Percentiles rank a stretch among this genome's conserved stretches.
These are phyloP conservation scores for Phytophthora chlamydospora DNA, from an alignment of 352 stramenopile species.

Conservation along the genomic window DNA sequence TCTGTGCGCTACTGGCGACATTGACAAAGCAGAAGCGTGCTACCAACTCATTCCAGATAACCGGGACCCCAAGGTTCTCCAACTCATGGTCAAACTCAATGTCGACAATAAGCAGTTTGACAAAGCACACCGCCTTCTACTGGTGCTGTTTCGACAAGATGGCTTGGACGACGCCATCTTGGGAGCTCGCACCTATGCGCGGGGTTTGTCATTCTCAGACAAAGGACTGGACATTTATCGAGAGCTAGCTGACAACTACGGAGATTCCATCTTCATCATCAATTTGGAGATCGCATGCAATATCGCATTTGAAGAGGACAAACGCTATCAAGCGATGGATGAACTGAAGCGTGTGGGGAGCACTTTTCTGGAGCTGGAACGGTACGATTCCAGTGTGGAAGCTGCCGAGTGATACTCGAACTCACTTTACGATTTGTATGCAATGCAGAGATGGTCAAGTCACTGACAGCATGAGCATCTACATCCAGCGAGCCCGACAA, in stretches of 20 bases:
- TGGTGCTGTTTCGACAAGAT: conserved; percentile 62
- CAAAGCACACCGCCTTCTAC: conserved; percentile 51
- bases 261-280: conserved; percentile 59
- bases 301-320: conserved; percentile 44
- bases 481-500: conserved; percentile 36
- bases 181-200: conserved; percentile 50
- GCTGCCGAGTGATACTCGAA: neutral
- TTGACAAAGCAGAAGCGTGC: conserved; percentile 67
- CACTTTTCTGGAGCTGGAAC: conserved; percentile 33
- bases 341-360: conserved; percentile 49
- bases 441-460: conserved; percentile 15
- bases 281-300: conserved; percentile 70
- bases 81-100: conserved; percentile 70
- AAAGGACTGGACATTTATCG: conserved; percentile 67
- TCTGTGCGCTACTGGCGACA: conserved; percentile 50
- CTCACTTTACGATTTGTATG: conserved; percentile 10
- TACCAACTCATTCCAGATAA: conserved; percentile 52
- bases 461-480: conserved; percentile 1
- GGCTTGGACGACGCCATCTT: conserved; percentile 49
- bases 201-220: conserved; percentile 53
- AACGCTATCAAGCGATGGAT: conserved; percentile 40
- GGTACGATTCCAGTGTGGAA: conserved; percentile 22
- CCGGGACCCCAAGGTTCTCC: conserved; percentile 39
- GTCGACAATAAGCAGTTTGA: conserved; percentile 49
- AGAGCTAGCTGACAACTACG: conserved; percentile 66